Percentiles rank a stretch among this genome's conserved stretches.
Evolutionary conservation across 2,329 filamentous ascomycete genomes (phyloP).

Genomic region (Fusarium phyllophilum): DNA sequence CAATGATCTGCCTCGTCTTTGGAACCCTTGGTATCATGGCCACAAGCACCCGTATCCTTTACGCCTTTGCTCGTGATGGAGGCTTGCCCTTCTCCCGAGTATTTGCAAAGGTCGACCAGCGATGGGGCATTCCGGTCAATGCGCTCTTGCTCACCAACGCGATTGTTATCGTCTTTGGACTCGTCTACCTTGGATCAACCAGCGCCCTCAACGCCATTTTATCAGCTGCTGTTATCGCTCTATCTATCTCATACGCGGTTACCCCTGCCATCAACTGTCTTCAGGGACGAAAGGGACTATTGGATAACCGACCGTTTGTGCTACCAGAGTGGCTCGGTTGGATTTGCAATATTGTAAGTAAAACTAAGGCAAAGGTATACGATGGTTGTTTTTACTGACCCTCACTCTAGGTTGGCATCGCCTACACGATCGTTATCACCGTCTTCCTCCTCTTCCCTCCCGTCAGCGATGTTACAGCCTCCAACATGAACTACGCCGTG

Average conservation of each 20-base stretch:
- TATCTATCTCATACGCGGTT: not conserved
- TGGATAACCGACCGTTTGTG: not conserved
- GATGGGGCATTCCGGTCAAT: not conserved
- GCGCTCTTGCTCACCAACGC: not conserved
- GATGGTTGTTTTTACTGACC: not conserved
- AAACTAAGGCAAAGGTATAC: too few species aligned
- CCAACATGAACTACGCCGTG: not conserved
- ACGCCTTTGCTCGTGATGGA: not conserved
- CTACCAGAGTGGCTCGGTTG: not conserved
- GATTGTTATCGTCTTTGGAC: not conserved
- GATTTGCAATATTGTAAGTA: not conserved
- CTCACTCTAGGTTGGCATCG: fast-evolving
- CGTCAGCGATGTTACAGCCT: not conserved
- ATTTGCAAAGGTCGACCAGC: not conserved
- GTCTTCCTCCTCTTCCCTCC: not conserved
- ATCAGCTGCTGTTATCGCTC: not conserved
- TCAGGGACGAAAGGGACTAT: not conserved
- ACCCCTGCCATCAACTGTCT: not conserved
- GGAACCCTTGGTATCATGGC: not conserved
- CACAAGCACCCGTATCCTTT: not conserved
- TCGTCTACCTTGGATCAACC: not conserved
- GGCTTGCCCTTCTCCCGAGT: not conserved
- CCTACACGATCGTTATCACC: not conserved
- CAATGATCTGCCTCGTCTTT: not conserved
- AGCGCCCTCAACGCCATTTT: not conserved